Base-by-base conservation (phyloP, 2,329 filamentous ascomycete species). In the Alternaria arbusti region DNA sequence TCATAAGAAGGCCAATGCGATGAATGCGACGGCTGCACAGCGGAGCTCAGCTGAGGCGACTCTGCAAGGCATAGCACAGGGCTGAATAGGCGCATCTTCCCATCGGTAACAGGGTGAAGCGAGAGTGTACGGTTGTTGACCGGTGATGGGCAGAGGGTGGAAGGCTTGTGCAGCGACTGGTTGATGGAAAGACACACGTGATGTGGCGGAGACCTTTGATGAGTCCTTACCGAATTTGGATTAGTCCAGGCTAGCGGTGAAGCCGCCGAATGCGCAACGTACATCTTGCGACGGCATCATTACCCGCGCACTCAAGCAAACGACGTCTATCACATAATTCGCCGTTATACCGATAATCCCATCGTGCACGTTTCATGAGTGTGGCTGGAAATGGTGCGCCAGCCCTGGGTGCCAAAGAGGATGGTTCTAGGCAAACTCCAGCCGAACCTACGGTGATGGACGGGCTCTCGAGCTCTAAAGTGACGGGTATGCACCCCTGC, bases 391-490 rank as follows among this genome's bases (percentile, higher is more conserved):
- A 79, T 79, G 78, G 71, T 74, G 75, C 72, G 69, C 75, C 74
- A 77, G 70, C 65, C 69, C 69, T 74, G 74, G 76, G 73, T 75
- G 76, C 69, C 65, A 66, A 70, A 77, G 75, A 78, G 57, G 69
- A 78, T 79, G 76, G 66, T 70, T 63, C 69, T 61, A 72, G 64
- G 68, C 74, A 71, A 64, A 73, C 70, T 54, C 72, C 68, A 59
- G 63, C 68, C 47, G 73, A 74, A 61, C 54, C 69, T 67, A 65
- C 71, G 70, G 77, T 75, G 70, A 82, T 82, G 80, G 80, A 81
- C 67, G 75, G 74, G 59, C 73, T 78, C 50, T 80, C 80, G 40
- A 84, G 82, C 77, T 85, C 84, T 58, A 85, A 85, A 77, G 83
- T 85, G 70, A 85, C 83, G 74, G 83, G 83, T 84, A 75, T 67